Evolutionary conservation across 2,329 filamentous ascomycete genomes (phyloP), one percentile per base, ranked within the genome.

Genomic region (Neonectria faginata): DNA sequence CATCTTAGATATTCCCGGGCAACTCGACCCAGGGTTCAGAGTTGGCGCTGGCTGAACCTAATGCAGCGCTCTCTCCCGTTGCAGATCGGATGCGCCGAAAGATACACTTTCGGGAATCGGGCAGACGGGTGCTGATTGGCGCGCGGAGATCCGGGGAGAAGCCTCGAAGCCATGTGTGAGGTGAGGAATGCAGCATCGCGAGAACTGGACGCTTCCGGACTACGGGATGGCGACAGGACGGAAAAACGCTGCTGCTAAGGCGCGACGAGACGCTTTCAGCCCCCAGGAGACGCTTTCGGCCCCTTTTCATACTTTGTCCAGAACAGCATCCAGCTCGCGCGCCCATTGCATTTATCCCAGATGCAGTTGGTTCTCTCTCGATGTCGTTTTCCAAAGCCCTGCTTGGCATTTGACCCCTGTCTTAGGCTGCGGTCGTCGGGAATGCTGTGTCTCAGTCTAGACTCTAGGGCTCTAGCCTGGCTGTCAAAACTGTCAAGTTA

Each of bases 401-500:
- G 36, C 56, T 51, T 64, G 61, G 36, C 45, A 39, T 22, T 22
- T 44, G 56, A n/a, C 29, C 36, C 25, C 39, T 52, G 56, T 55
- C 55, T 54, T 36, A 16, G n/a, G 11, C 33, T 29, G 31, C 25
- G n/a, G 56, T 25, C 39, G 44, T 36, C 47, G 31, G 56, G 61
- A 64, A 64, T 64, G 56, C 45, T 58, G 42, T 31, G 42, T 60
- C 53, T 59, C 50, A 56, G 61, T 64, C 61, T 56, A 56, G 56
- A 22, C 61, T n/a, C 36, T 39, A 36, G 33, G 12, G 33, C 12
- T 12, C 33, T 39, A 42, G n/a, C n/a, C 52, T 51, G 44, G 44
- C 20, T 64, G 56, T 64, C 53, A 57, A 47, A 52, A 20, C 39
- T 62, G 53, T 39, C 61, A 54, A 41, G 36, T 41, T 18, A 51